A percentile compares a stretch with the other conserved stretches of the same genome.
Conservation (phyloP, 306 rosid species). For the Corylus avellana region DNA sequence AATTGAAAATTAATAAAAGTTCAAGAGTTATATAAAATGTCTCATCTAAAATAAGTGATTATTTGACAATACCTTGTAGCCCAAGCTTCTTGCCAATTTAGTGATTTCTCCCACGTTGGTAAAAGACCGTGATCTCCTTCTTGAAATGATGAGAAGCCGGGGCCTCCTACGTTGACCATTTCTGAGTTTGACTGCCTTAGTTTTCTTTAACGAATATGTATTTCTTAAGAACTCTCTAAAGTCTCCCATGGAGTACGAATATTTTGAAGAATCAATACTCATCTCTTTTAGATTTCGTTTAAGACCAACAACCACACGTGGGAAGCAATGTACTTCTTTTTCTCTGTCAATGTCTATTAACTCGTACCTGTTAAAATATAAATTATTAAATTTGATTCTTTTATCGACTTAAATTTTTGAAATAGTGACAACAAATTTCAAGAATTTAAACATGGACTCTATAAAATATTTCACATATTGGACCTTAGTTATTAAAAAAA, state of each 20-base stretch:
- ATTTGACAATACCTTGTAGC: slow-evolving; percentile 39
- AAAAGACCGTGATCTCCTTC: slow-evolving; percentile 67
- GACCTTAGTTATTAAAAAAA: fast-evolving
- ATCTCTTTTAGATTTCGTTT: slow-evolving; percentile 61
- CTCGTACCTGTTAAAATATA: slow-evolving; percentile 33
- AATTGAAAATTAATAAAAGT: no score
- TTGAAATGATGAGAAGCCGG: slow-evolving; percentile 61
- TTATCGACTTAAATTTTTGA: no score
- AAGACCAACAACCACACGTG: slow-evolving; percentile 63
- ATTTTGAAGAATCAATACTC: slow-evolving; percentile 56
- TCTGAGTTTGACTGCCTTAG: slow-evolving; percentile 39
- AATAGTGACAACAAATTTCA: no score
- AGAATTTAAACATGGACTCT: no score
- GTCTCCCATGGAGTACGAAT: slow-evolving; percentile 62
- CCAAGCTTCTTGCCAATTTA: slow-evolving; percentile 56
- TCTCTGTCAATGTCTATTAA: slow-evolving; percentile 57
- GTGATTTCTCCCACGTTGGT: slow-evolving; percentile 56
- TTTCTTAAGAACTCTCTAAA: slow-evolving; percentile 67
- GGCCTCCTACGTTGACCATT: slow-evolving; percentile 45
- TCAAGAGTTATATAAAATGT: no score
- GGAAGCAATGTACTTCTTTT: slow-evolving; percentile 72
- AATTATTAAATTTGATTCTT: no score
- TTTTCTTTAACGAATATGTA: slow-evolving; percentile 53
- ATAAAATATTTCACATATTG: no score
- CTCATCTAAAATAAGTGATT: no score